These are phyloP conservation scores for Alternaria gansuensis DNA, from an alignment of 2,329 filamentous ascomycete genomes.

Conservation along the genomic window DNA sequence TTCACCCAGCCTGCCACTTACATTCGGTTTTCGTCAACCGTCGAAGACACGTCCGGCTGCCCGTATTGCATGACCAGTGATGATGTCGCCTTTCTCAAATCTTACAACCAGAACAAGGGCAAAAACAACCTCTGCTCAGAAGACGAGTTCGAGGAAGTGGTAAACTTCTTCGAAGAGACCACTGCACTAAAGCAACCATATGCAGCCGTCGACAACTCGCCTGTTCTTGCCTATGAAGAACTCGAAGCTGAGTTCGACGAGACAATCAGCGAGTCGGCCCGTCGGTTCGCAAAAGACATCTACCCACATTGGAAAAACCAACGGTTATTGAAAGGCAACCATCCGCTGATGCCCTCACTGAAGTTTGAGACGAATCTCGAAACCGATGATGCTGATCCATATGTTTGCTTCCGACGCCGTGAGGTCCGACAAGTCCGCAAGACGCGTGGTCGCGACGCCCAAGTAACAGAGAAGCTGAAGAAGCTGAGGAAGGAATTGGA, in stretches of 20 bases:
- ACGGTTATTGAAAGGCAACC: conserved; percentile 72
- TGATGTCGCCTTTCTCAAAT: conserved; percentile 84
- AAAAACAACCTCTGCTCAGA: conserved; percentile 75
- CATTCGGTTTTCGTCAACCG: conserved; percentile 96
- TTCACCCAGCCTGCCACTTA: conserved; percentile 91
- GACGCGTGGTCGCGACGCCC: conserved; percentile 90
- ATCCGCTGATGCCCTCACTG: conserved; percentile 76
- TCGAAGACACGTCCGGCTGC: conserved; percentile 91
- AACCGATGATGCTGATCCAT: conserved; percentile 94
- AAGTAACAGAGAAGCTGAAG: conserved; percentile 93
- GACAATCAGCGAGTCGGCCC: conserved; percentile 63
- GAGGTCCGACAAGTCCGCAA: conserved; percentile 95
- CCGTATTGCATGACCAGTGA: conserved; percentile 95
- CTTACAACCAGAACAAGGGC: conserved; percentile 80
- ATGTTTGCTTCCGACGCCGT: conserved; percentile 95
- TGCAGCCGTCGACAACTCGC: conserved; percentile 86
- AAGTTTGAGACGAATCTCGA: conserved; percentile 96
- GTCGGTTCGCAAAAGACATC: conserved; percentile 74
- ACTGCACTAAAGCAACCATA: conserved; percentile 85
- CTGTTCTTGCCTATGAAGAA: conserved; percentile 68
- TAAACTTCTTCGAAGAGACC: conserved; percentile 93
- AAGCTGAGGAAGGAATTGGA: conserved; percentile 90
- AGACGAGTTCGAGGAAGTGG: conserved; percentile 90
- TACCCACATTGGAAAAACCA: conserved; percentile 89
- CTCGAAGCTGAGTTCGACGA: conserved; percentile 72